Percentiles rank a stretch among this genome's conserved stretches.
These are phyloP conservation scores for Physaria fendleri DNA, from an alignment of 345 rosid species.

Conservation along the genomic window DNA sequence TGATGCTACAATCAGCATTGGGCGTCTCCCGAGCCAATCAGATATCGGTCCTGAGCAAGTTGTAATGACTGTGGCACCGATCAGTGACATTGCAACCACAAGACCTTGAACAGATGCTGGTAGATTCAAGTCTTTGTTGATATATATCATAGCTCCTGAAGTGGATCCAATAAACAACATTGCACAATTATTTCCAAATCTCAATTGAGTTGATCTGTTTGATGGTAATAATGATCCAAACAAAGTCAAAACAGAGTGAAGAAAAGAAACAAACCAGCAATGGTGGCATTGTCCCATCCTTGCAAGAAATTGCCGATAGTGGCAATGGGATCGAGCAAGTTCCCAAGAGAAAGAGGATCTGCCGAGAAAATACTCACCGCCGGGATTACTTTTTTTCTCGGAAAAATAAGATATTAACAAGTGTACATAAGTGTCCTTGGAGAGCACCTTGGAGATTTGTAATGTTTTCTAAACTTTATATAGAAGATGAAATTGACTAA, in stretches of 20 bases:
- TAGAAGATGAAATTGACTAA: no score
- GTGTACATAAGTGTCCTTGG: slow-evolving; percentile 1
- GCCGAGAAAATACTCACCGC: slow-evolving; percentile 21
- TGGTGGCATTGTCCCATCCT: slow-evolving; percentile 99
- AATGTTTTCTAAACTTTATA: slow-evolving; percentile 2
- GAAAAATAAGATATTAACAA: not conserved
- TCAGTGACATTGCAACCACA: slow-evolving; percentile 89
- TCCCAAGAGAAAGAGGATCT: slow-evolving; percentile 19
- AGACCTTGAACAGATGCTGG: slow-evolving; percentile 73
- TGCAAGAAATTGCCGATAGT: slow-evolving; percentile 91
- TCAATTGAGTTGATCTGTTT: no score
- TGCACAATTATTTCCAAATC: not conserved
- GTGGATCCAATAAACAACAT: not conserved
- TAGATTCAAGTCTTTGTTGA: slow-evolving; percentile 63
- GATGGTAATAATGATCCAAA: slow-evolving; percentile 9
- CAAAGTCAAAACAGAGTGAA: not conserved
- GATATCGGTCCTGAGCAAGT: slow-evolving; percentile 94
- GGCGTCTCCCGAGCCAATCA: slow-evolving; percentile 93
- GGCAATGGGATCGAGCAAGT: slow-evolving; percentile 30
- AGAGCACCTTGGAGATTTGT: slow-evolving; percentile 5
- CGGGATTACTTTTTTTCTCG: no score
- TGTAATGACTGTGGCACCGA: slow-evolving; percentile 85
- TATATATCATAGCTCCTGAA: slow-evolving; percentile 81
- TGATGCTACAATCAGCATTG: slow-evolving; percentile 83
- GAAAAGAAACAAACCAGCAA: slow-evolving; percentile 61